Evolutionary conservation across 495 filamentous ascomycete genomes (phyloP).

Genomic region (Penicillium goetzii): DNA sequence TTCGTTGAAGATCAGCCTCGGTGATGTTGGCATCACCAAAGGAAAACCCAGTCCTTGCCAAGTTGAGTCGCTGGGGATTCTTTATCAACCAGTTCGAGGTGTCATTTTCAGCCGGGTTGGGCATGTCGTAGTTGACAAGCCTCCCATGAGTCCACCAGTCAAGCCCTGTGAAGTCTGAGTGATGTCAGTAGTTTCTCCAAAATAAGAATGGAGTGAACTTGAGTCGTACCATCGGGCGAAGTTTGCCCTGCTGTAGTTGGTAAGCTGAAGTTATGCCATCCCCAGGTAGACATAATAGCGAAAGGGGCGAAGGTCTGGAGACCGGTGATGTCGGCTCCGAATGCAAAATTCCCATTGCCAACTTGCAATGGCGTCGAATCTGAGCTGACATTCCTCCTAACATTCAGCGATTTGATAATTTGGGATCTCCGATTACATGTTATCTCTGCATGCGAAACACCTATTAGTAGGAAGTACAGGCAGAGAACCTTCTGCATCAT

Average conservation of each 20-base stretch:
- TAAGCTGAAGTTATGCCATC: constrained; percentile 23
- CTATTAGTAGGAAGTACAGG: background rate
- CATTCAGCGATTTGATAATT: background rate
- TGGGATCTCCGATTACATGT: background rate
- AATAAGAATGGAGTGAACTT: background rate
- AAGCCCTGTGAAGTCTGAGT: background rate
- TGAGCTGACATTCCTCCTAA: background rate
- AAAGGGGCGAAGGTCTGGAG: constrained; percentile 26
- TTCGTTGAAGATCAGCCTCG: background rate
- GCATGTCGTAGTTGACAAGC: constrained; percentile 2
- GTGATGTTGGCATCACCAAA: background rate
- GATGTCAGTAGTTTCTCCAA: background rate
- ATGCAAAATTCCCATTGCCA: background rate
- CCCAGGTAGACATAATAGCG: constrained; percentile 23
- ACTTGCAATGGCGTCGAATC: background rate
- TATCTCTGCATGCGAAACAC: background rate
- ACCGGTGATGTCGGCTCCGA: constrained; percentile 27
- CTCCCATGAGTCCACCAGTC: constrained; percentile 1
- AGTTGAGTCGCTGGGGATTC: background rate
- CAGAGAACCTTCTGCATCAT: background rate
- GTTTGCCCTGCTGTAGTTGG: constrained; percentile 11
- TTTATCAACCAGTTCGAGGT: background rate
- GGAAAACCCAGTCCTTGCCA: background rate
- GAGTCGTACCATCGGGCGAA: background rate
- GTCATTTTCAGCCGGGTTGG: background rate